These are phyloP conservation scores for Wakefieldia striispora DNA, from an alignment of 768 basidiomycete genomes.

Conservation along the genomic window DNA sequence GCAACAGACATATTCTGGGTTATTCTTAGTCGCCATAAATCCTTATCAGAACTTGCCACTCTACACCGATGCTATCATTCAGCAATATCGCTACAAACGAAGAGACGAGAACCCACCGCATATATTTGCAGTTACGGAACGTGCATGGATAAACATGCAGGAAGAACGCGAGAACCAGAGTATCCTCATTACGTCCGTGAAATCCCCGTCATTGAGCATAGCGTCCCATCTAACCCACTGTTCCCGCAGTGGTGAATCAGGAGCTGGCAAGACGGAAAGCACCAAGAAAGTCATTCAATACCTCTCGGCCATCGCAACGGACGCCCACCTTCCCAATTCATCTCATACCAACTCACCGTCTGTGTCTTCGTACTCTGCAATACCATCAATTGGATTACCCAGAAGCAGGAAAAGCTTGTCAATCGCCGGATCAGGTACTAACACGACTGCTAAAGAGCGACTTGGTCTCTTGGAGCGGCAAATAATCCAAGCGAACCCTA, in stretches of 20 bases:
- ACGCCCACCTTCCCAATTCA: conserved; percentile 54
- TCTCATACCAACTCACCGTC: conserved; percentile 71
- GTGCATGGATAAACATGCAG: conserved; percentile 98
- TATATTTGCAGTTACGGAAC: conserved; percentile 94
- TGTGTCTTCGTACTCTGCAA: conserved; percentile 52
- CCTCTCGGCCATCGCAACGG: conserved; percentile 93
- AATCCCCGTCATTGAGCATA: neutral
- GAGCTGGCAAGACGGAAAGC: conserved; percentile 98
- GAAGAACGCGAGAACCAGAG: conserved; percentile 97
- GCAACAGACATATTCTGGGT: conserved; percentile 83
- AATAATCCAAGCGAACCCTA: conserved; percentile 96
- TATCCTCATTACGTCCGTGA: conserved; percentile 91
- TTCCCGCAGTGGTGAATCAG: conserved; percentile 83
- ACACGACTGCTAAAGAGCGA: conserved; percentile 63
- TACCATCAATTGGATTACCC: conserved; percentile 68
- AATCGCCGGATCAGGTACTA: conserved; percentile 42
- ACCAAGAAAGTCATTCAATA: conserved; percentile 99
- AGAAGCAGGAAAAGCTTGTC: conserved; percentile 56
- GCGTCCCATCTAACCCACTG: conserved; percentile 10
- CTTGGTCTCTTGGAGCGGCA: conserved; percentile 92
- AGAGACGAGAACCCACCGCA: conserved; percentile 94
- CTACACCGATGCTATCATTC: conserved; percentile 84
- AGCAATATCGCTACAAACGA: conserved; percentile 87
- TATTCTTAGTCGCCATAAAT: conserved; percentile 98
- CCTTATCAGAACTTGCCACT: conserved; percentile 92